Base-by-base conservation (phyloP, 148 eudicot genomes). In the Limonium bicolor region DNA sequence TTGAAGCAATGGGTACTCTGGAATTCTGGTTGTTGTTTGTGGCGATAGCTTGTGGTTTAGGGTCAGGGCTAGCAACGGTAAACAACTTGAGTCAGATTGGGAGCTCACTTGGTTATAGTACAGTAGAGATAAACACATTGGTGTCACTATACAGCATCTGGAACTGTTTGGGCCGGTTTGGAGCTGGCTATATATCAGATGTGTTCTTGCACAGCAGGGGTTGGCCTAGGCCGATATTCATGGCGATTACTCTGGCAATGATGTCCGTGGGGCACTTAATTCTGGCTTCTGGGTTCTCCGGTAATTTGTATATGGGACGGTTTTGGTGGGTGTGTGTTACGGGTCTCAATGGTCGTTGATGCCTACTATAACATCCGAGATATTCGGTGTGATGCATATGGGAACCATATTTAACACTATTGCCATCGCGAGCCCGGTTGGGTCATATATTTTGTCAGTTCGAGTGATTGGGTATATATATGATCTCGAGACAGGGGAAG, bases 111-210 rank as follows among this genome's bases (percentile, higher is more conserved):
- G 61, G 63, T 4, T 87, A 87, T 65, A 68, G 58, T 11, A 55
- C 70, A 0, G 52, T 53, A 11, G 70, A 70, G 60, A 71, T 60
- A 28, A 74, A 65, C 35, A 55, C 94, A 12, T 56, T 87, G 49
- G 90, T 87, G 32, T 83, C 96, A 5, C 34, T 87, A 24, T 87
- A 80, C 76, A 82, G 94, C 47, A 79, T 87, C 67, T 87, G 96
- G 96, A 87, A 87, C 33, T 87, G 83, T 50, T 78, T 87, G 22
- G 96, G 94, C n/a, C 85, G 96, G 12, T 70, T 82, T 41, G 90
- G 94, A 37, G 96, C 76, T 16, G 96, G 96, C 6, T 82, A 67
- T 44, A 25, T 87, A 40, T 87, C 96, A 18, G 96, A 87, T 39
- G 25, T 74, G 14, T 55, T 73, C 35, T 41, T 87, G 48, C 85